Evolutionary conservation across 2,329 filamentous ascomycete species (phyloP).

Genomic region (Alternaria sp.): DNA sequence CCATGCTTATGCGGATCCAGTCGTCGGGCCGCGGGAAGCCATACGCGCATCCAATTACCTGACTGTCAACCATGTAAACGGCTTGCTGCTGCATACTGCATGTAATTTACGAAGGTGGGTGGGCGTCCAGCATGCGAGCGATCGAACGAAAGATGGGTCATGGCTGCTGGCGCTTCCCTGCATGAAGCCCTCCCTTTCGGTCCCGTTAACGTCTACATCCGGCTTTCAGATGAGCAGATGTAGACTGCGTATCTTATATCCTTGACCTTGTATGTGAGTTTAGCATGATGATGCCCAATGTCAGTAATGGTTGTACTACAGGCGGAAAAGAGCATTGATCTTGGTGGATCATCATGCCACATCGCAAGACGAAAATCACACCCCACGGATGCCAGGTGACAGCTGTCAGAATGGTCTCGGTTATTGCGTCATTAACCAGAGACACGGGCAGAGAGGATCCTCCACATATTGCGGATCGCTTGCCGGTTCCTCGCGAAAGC

Average conservation of each 20-base stretch:
- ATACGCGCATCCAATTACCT: conserved; percentile 40
- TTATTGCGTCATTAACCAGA: conserved; percentile 37
- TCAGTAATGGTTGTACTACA: not conserved
- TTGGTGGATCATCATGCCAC: not conserved
- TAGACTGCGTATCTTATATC: not conserved
- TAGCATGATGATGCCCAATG: not conserved
- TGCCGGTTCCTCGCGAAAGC: conserved; percentile 43
- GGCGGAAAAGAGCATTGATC: not conserved
- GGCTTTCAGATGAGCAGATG: conserved; percentile 10
- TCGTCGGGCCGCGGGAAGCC: conserved; percentile 40
- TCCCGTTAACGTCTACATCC: conserved; percentile 8
- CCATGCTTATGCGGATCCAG: conserved; percentile 48
- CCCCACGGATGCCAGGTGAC: conserved; percentile 10
- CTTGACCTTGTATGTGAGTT: not conserved
- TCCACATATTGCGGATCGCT: conserved; percentile 39
- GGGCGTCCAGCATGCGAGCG: conserved; percentile 37
- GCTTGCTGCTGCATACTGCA: conserved; percentile 38
- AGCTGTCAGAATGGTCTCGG: conserved; percentile 14
- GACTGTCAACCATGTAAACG: conserved; percentile 21
- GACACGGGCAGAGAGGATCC: conserved; percentile 31
- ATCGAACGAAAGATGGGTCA: conserved; percentile 29
- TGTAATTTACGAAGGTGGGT: conserved; percentile 28
- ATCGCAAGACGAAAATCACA: conserved; percentile 4
- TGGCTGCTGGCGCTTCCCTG: conserved; percentile 27
- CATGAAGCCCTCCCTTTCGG: conserved; percentile 18